These are phyloP conservation scores for Spathaspora sp. DNA, from an alignment of 1,139 yeast species.

Conservation along the genomic window DNA sequence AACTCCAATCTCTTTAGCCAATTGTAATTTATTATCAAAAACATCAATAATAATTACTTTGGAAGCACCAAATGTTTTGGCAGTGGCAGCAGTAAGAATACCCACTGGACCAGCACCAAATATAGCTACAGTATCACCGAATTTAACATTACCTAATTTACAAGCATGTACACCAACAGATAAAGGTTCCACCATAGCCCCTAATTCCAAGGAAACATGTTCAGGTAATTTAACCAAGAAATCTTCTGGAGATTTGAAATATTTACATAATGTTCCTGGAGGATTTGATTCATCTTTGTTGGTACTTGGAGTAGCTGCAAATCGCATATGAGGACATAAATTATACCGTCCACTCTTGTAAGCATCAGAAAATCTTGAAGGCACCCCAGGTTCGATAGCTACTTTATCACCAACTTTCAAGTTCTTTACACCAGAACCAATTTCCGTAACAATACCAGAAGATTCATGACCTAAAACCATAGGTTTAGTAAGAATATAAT, in stretches of 20 bases:
- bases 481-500: conserved; percentile 59
- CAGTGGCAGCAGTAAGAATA: conserved; percentile 72
- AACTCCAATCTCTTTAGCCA: conserved; percentile 56
- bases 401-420: conserved; percentile 76
- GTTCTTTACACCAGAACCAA: conserved; percentile 59
- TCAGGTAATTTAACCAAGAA: conserved; percentile 80
- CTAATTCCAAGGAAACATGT: conserved; percentile 75
- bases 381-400: conserved; percentile 74
- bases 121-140: conserved; percentile 75
- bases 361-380: conserved; percentile 71
- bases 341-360: conserved; percentile 78
- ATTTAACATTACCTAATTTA: conserved; percentile 60
- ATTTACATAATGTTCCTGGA: conserved; percentile 72
- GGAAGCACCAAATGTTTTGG: conserved; percentile 80
- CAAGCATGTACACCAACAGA: conserved; percentile 85
- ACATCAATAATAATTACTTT: conserved; percentile 66
- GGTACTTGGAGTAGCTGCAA: conserved; percentile 77
- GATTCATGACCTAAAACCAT: conserved; percentile 81
- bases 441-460: conserved; percentile 66
- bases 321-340: conserved; percentile 77
- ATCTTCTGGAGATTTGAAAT: conserved; percentile 75
- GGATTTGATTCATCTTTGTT: conserved; percentile 44
- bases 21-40: conserved; percentile 54
- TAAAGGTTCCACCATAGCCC: conserved; percentile 87
- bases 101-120: conserved; percentile 97